Conservation (phyloP, 2,329 filamentous ascomycete genomes). For the Dothideomycetes sp. region DNA sequence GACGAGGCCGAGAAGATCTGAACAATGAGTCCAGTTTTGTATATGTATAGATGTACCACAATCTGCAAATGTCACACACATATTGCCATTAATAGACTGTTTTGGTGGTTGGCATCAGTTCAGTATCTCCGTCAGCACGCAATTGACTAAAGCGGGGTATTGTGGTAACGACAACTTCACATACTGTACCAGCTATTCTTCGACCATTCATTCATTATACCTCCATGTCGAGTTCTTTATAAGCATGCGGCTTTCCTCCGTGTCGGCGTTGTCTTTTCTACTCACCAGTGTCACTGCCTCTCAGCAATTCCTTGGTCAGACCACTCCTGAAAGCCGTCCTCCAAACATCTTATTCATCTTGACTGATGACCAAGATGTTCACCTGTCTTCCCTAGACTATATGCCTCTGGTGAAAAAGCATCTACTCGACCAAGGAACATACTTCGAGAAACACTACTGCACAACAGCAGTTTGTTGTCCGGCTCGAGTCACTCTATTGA, state of each 20-base stretch:
- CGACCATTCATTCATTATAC: too few relatives aligned
- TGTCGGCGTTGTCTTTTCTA: background rate
- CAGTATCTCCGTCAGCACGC: too few relatives aligned
- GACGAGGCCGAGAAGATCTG: conserved; percentile 80
- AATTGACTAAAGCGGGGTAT: conserved; percentile 9
- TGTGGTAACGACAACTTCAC: too few relatives aligned
- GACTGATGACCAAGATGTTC: conserved; percentile 59
- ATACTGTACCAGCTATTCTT: too few relatives aligned
- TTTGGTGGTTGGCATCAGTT: too few relatives aligned
- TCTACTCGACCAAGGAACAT: conserved; percentile 49
- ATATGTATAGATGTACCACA: conserved; percentile 7
- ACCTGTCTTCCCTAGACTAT: conserved; percentile 52
- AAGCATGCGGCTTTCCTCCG: background rate
- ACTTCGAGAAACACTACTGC: conserved; percentile 55
- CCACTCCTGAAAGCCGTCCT: conserved; percentile 7
- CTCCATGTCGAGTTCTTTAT: too few relatives aligned
- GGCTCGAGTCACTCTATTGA: conserved; percentile 55
- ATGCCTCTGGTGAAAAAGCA: conserved; percentile 51
- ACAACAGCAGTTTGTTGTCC: conserved; percentile 61
- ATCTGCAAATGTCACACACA: background rate
- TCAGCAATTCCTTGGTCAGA: background rate
- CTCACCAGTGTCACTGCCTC: background rate
- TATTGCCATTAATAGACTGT: background rate
- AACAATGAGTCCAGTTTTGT: background rate
- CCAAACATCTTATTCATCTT: conserved; percentile 59